Conservation (phyloP, 352 stramenopile genomes). For the Pythium aphanidermatum region DNA sequence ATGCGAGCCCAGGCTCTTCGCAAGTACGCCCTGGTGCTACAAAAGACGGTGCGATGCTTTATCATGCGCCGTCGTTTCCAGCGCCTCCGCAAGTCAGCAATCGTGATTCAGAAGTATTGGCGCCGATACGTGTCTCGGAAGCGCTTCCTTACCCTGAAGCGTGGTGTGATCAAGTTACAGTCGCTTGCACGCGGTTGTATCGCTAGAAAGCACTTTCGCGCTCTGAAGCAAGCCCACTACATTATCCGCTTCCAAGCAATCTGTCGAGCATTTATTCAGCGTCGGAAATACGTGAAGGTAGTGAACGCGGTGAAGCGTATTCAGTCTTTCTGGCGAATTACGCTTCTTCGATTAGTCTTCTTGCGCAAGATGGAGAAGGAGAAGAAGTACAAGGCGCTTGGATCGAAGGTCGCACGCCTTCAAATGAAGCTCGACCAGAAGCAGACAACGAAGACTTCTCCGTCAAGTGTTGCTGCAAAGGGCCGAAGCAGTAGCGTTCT, state of each 20-base stretch:
- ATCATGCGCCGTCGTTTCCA: slow-evolving; percentile 48
- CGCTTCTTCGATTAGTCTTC: slow-evolving; percentile 66
- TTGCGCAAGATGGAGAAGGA: slow-evolving; percentile 75
- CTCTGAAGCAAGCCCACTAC: slow-evolving; percentile 72
- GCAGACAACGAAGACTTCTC: slow-evolving; percentile 16
- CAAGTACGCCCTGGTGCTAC: slow-evolving; percentile 64
- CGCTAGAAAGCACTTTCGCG: slow-evolving; percentile 56
- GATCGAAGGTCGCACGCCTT: slow-evolving; percentile 31
- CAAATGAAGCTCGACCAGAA: slow-evolving; percentile 32
- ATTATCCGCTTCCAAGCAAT: slow-evolving; percentile 73
- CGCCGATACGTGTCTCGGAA: slow-evolving; percentile 58
- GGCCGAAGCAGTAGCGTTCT: slow-evolving; percentile 2
- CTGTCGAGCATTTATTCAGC: slow-evolving; percentile 48
- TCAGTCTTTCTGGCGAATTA: slow-evolving; percentile 78
- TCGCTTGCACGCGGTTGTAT: slow-evolving; percentile 45
- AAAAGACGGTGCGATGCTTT: slow-evolving; percentile 69
- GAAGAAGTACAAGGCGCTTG: slow-evolving; percentile 31
- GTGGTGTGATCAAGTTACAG: slow-evolving; percentile 50
- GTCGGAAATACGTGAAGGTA: slow-evolving; percentile 48
- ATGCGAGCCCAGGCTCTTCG: slow-evolving; percentile 66
- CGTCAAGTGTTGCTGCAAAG: slow-evolving; percentile 10
- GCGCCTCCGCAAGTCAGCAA: slow-evolving; percentile 31
- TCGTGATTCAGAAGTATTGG: slow-evolving; percentile 73
- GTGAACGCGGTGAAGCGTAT: slow-evolving; percentile 41
- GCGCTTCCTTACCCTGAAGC: slow-evolving; percentile 44